phyloP scores from a whole-genome alignment of 2,329 filamentous ascomycete species.

The Ascochyta koolunga region DNA sequence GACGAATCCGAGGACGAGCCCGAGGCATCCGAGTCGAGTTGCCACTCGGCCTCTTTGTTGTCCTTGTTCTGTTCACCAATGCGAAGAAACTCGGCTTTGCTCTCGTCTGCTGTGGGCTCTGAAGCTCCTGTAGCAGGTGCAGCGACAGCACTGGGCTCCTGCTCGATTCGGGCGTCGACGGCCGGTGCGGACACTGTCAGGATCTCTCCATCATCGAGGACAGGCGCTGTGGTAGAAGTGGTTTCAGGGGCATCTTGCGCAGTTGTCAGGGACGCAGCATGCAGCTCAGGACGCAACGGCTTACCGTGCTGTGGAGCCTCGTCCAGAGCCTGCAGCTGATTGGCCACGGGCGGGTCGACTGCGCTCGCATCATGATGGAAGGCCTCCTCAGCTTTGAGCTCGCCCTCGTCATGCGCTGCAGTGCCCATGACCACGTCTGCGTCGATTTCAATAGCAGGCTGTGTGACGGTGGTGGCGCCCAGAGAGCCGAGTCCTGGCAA shows the following conservation, averaged over 20 bases:
- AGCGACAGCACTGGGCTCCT: slow-evolving; percentile 15
- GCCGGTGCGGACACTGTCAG: slow-evolving; percentile 24
- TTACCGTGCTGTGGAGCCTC: slow-evolving; percentile 37
- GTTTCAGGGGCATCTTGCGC: slow-evolving; percentile 29
- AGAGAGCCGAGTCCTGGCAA: slow-evolving; percentile 47
- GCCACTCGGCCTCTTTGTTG: slow-evolving; percentile 76
- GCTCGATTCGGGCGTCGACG: slow-evolving; percentile 19
- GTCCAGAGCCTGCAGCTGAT: slow-evolving; percentile 27
- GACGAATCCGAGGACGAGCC: slow-evolving; percentile 61
- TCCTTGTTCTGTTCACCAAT: slow-evolving; percentile 54
- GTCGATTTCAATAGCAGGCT: slow-evolving; percentile 23
- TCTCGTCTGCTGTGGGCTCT: slow-evolving; percentile 28
- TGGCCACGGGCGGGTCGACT: slow-evolving; percentile 25
- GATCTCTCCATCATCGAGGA: slow-evolving; percentile 23
- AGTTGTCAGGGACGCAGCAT: slow-evolving; percentile 27
- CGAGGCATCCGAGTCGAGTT: slow-evolving; percentile 67
- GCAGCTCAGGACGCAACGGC: slow-evolving; percentile 32
- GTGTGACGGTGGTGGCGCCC: slow-evolving; percentile 29
- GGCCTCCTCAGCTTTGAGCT: slow-evolving; percentile 40
- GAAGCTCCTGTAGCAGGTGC: slow-evolving; percentile 13
- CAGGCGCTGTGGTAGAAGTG: slow-evolving; percentile 20
- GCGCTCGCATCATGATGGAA: slow-evolving; percentile 37
- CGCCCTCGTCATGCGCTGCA: slow-evolving; percentile 40
- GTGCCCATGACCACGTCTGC: slow-evolving; percentile 22
- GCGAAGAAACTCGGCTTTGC: slow-evolving; percentile 51